These are phyloP conservation scores for Cynara cardunculus DNA, from an alignment of 129 eudicot genomes.

Conservation along the genomic window DNA sequence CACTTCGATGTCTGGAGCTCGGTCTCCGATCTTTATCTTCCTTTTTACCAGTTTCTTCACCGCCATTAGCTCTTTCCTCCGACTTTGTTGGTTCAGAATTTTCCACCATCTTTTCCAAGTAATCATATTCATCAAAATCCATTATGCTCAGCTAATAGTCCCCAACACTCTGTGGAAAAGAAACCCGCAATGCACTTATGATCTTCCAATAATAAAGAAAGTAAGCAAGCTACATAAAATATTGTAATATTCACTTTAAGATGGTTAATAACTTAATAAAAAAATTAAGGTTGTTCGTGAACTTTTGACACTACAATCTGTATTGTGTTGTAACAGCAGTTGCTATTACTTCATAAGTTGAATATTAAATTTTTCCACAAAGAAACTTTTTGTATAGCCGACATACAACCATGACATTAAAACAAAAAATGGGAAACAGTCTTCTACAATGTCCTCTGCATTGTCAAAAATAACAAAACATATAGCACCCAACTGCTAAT, in stretches of 20 bases:
- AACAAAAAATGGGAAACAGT: background rate
- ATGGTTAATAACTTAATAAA: background rate
- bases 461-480: background rate
- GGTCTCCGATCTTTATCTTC: conserved; percentile 48
- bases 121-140: conserved; percentile 93
- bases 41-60: conserved; percentile 38
- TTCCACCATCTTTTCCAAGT: conserved; percentile 75
- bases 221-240: background rate
- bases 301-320: background rate
- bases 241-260: background rate
- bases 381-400: background rate
- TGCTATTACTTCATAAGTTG: background rate
- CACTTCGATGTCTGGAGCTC: conserved; percentile 60
- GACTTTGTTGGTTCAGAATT: conserved; percentile 43
- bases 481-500: background rate
- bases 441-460: background rate
- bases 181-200: conserved; percentile 4
- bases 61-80: conserved; percentile 49
- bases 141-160: conserved; percentile 14
- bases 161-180: conserved; percentile 3
- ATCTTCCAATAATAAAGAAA: conserved; percentile 3
- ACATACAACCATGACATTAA: conserved; percentile 1
- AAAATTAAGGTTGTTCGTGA: background rate
- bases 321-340: background rate
- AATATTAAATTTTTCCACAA: background rate